Evolutionary conservation across 2,329 filamentous ascomycete genomes (phyloP).

Genomic region (Daldinia sp.): DNA sequence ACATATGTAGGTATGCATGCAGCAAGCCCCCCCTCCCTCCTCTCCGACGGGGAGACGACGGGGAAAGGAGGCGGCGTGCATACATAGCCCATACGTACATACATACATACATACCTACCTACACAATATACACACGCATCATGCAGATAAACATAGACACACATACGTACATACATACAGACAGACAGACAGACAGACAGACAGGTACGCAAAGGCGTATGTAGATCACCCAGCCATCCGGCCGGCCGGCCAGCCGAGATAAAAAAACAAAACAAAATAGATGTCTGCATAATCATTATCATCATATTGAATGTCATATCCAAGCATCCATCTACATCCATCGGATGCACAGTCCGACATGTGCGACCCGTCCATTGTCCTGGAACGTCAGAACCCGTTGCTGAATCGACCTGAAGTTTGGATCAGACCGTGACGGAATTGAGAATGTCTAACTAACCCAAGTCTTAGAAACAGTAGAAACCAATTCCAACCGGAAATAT

Average conservation of each 20-base stretch:
- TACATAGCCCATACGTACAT: not conserved
- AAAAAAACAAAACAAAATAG: not conserved
- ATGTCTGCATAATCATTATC: conserved; percentile 3
- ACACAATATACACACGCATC: not conserved
- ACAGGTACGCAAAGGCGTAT: not conserved
- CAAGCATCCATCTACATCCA: not conserved
- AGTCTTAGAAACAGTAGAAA: not conserved
- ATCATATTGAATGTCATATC: no score
- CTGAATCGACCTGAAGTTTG: not conserved
- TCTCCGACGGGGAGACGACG: not conserved
- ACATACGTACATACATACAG: not conserved
- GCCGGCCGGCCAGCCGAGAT: not conserved
- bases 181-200: not conserved
- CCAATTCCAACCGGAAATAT: not conserved
- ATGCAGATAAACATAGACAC: not conserved
- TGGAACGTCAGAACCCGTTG: not conserved
- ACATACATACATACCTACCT: not conserved
- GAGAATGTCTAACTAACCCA: not conserved
- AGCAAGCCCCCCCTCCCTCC: not conserved
- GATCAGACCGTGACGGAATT: not conserved
- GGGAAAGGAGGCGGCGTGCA: conserved; percentile 2
- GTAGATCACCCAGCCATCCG: not conserved
- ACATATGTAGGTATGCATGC: not conserved
- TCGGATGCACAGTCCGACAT: not conserved
- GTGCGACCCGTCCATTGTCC: not conserved